phyloP scores from a whole-genome alignment of 2,329 filamentous ascomycete species.

The Pseudogymnoascus sp. region DNA sequence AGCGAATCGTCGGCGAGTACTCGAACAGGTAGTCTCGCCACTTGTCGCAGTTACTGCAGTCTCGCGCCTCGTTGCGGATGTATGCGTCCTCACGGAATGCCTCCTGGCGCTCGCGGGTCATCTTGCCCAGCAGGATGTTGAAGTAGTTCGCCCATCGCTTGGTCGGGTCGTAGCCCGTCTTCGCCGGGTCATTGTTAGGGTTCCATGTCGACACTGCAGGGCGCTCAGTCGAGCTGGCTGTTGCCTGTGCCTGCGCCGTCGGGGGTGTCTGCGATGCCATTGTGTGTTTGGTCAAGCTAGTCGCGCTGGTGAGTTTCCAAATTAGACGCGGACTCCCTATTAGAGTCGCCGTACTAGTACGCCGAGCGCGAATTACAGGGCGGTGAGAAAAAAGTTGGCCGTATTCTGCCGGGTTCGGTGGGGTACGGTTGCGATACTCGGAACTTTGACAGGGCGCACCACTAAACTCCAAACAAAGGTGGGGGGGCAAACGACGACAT shows the following conservation, averaged over 20 bases:
- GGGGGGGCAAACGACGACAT: slow-evolving; percentile 1
- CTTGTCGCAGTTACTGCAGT: slow-evolving; percentile 75
- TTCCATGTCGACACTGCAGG: slow-evolving; percentile 9
- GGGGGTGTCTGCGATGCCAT: slow-evolving; percentile 13
- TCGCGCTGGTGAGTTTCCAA: slow-evolving; percentile 5
- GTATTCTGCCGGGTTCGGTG: slow-evolving; percentile 9
- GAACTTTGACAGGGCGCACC: slow-evolving; percentile 10
- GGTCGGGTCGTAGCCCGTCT: slow-evolving; percentile 57
- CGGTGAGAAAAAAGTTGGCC: slow-evolving; percentile 12
- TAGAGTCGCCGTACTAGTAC: neutral
- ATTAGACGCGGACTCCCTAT: slow-evolving; percentile 2
- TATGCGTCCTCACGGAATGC: slow-evolving; percentile 76
- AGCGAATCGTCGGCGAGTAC: slow-evolving; percentile 80
- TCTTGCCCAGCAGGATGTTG: slow-evolving; percentile 67
- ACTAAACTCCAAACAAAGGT: slow-evolving; percentile 9
- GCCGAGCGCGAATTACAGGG: neutral
- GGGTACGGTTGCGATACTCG: neutral
- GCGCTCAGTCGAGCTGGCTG: slow-evolving; percentile 2
- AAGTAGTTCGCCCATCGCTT: slow-evolving; percentile 77
- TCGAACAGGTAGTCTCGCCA: slow-evolving; percentile 77
- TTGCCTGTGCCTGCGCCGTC: neutral
- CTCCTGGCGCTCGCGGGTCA: slow-evolving; percentile 61
- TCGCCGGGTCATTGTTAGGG: slow-evolving; percentile 47
- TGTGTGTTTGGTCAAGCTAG: slow-evolving; percentile 9
- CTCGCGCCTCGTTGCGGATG: slow-evolving; percentile 64